Conservation (phyloP, 805 yeast genomes). For the Wickerhamiella sergipiensis region DNA sequence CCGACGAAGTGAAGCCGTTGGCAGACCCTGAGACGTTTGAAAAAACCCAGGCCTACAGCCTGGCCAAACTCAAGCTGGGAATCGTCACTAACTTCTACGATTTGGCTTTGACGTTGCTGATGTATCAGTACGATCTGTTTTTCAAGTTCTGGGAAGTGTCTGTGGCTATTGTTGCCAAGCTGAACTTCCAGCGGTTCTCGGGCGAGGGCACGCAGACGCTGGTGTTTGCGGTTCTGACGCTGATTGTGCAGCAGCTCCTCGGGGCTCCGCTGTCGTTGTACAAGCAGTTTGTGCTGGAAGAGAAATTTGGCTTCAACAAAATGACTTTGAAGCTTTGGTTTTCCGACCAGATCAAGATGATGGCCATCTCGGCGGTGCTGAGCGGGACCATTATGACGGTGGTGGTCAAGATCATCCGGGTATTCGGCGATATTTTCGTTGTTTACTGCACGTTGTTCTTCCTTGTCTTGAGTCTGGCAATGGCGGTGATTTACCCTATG, state of each 20-base stretch:
- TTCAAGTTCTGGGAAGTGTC: conserved; percentile 50
- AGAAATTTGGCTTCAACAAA: conserved; percentile 87
- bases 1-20: conserved; percentile 55
- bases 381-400: conserved; percentile 64
- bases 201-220: conserved; percentile 64
- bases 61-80: conserved; percentile 63
- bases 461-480: conserved; percentile 54
- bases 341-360: conserved; percentile 52
- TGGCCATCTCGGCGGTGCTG: conserved; percentile 38
- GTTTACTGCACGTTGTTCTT: conserved; percentile 65
- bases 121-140: conserved; percentile 46
- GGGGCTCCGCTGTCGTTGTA: conserved; percentile 63
- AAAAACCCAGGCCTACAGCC: conserved; percentile 65
- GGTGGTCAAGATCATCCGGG: conserved; percentile 66
- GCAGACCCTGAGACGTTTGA: conserved; percentile 61
- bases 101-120: conserved; percentile 41
- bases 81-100: conserved; percentile 40
- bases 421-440: conserved; percentile 69
- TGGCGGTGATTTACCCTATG: conserved; percentile 67
- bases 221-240: conserved; percentile 41
- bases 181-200: conserved; percentile 25
- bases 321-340: conserved; percentile 60
- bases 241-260: conserved; percentile 37
- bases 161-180: conserved; percentile 4
- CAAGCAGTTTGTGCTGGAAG: conserved; percentile 77